These are phyloP conservation scores for Scutellaria barbata DNA, from an alignment of 257 asterid genomes.

Conservation along the genomic window DNA sequence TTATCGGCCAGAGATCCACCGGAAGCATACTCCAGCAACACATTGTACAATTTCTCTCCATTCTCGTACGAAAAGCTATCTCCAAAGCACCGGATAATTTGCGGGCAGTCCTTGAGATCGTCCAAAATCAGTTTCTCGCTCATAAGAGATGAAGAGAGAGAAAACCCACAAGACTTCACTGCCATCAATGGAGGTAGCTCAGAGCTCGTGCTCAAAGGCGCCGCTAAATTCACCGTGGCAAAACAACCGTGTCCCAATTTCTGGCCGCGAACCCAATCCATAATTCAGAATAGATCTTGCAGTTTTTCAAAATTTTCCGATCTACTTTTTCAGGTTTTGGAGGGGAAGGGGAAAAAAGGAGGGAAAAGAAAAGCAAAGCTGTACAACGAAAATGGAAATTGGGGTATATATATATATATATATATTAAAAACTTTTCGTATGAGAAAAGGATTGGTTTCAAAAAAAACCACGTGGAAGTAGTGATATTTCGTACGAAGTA, in stretches of 20 bases:
- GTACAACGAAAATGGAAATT: not conserved
- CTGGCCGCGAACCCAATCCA: conserved; percentile 66
- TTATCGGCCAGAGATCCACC: conserved; percentile 48
- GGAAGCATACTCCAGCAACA: conserved; percentile 51
- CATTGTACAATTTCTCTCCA: conserved; percentile 47
- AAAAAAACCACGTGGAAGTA: conserved; percentile 35
- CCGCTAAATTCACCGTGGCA: conserved; percentile 56
- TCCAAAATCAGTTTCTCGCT: conserved; percentile 49
- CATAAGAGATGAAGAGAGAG: conserved; percentile 44
- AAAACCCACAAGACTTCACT: conserved; percentile 49
- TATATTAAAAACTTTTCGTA: no score
- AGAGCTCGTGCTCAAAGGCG: conserved; percentile 26
- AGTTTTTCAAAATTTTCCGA: not conserved
- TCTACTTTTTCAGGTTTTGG: conserved; percentile 1
- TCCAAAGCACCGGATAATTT: conserved; percentile 50
- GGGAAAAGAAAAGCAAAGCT: conserved; percentile 3
- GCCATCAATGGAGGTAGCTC: conserved; percentile 50
- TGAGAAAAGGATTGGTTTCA: not conserved
- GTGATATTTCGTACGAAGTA: conserved; percentile 31
- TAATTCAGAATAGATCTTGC: not conserved
- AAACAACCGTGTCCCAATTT: conserved; percentile 60
- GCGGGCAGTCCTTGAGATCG: conserved; percentile 43
- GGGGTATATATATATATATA: not conserved
- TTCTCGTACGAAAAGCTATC: conserved; percentile 43
- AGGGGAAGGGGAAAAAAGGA: conserved; percentile 10